Evolutionary conservation across 257 asterid genomes (phyloP).

Genomic region (Pogostemon cablin): DNA sequence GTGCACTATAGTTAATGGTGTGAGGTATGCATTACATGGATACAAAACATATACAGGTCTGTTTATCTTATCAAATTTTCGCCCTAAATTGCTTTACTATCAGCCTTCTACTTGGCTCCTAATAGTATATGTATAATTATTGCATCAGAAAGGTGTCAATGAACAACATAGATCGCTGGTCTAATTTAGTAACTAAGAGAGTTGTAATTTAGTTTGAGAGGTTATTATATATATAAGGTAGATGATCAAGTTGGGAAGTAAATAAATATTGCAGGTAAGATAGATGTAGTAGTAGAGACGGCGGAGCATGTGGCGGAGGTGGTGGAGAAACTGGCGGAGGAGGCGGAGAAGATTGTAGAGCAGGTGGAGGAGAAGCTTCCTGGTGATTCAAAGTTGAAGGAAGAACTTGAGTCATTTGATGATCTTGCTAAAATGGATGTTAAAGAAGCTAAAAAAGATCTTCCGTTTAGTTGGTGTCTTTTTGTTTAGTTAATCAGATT

Average conservation of each 20-base stretch:
- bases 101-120: no score
- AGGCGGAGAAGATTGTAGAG: conserved; percentile 49
- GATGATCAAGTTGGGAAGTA: no score
- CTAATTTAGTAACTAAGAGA: background rate
- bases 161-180: no score
- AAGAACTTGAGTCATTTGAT: conserved; percentile 45
- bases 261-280: conserved; percentile 32
- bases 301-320: conserved; percentile 52
- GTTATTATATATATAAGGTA: background rate
- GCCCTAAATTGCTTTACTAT: no score
- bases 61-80: no score
- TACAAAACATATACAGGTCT: no score
- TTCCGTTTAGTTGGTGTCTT: no score
- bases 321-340: conserved; percentile 61
- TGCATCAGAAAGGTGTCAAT: no score
- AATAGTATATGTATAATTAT: no score
- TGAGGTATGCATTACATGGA: no score
- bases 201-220: background rate
- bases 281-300: conserved; percentile 42
- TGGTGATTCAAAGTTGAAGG: conserved; percentile 48
- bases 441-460: conserved; percentile 43
- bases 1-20: no score
- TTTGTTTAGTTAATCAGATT: no score
- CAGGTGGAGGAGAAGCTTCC: conserved; percentile 60
- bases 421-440: conserved; percentile 48